Percentiles rank a stretch among this genome's conserved stretches.
Evolutionary conservation across 169 alveolate species (phyloP).

Genomic region (Besnoitia besnoiti): DNA sequence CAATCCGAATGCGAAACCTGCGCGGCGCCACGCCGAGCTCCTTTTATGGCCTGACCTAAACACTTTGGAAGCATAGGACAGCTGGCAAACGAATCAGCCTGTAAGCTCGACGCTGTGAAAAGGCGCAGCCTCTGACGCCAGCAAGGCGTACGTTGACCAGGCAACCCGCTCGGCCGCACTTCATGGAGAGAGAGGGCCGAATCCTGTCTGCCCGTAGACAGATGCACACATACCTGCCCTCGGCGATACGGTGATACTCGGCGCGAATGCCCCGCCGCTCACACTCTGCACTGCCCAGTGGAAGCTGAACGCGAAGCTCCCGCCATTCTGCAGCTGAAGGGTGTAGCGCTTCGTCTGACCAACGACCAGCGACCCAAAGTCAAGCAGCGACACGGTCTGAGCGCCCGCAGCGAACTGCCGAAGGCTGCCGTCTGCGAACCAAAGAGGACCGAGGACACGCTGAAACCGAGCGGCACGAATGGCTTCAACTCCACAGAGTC

Average conservation of each 20-base stretch:
- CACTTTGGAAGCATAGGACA: too few species aligned
- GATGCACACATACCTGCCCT: constrained; percentile 53
- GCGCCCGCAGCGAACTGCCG: neutral
- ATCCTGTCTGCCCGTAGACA: too few species aligned
- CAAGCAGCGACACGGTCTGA: constrained; percentile 64
- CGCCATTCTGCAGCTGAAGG: constrained; percentile 83
- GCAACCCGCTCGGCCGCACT: too few species aligned
- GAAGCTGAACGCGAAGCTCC: constrained; percentile 91
- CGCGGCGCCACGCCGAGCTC: too few species aligned
- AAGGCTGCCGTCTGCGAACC: constrained; percentile 1
- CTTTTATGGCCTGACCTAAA: too few species aligned
- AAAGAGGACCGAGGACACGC: neutral
- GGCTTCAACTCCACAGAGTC: too few species aligned
- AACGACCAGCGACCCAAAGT: constrained; percentile 88
- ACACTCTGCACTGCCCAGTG: constrained; percentile 79
- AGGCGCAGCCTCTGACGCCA: too few species aligned
- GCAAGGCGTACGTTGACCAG: too few species aligned
- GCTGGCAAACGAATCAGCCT: too few species aligned
- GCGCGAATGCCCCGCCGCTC: neutral
- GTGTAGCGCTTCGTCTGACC: constrained; percentile 86
- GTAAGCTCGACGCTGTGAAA: too few species aligned
- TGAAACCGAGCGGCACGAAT: neutral
- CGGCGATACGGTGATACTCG: constrained; percentile 44
- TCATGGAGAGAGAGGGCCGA: too few species aligned
- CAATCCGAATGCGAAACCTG: too few species aligned